Evolutionary conservation across 805 yeast genomes (phyloP).

Genomic region (Yarrowia hollandica): DNA sequence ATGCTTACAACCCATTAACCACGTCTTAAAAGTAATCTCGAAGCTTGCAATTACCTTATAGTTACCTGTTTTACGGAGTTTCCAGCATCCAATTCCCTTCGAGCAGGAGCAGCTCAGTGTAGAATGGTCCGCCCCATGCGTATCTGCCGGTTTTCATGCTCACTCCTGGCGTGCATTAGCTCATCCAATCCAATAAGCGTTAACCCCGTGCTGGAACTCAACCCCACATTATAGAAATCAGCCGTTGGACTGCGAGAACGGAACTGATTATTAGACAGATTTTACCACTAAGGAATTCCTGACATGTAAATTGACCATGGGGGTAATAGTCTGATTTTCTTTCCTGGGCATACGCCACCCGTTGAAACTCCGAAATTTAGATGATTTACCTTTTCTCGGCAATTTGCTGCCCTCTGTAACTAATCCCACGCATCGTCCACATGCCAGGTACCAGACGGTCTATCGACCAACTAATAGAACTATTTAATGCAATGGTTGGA

Average conservation of each 20-base stretch:
- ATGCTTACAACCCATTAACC: background rate
- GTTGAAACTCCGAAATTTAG: background rate
- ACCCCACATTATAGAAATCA: constrained; percentile 27
- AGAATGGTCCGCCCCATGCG: background rate
- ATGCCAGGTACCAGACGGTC: no score
- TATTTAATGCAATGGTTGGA: no score
- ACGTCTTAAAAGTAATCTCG: background rate
- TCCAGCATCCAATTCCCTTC: background rate
- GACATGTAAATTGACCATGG: background rate
- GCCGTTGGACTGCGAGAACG: constrained; percentile 15
- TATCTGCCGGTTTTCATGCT: constrained; percentile 26
- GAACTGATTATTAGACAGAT: background rate
- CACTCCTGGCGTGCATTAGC: constrained; percentile 25
- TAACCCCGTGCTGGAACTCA: constrained; percentile 27
- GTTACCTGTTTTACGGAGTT: no score
- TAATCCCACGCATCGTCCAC: no score
- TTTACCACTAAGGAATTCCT: background rate
- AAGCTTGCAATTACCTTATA: no score
- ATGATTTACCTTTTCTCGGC: background rate
- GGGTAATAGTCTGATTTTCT: background rate
- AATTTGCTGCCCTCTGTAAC: no score
- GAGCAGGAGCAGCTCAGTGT: background rate
- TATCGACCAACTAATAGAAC: no score
- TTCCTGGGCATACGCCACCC: background rate
- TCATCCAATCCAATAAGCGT: constrained; percentile 24